Conservation (phyloP, 345 rosid species). For the Leavenworthia alabamica region DNA sequence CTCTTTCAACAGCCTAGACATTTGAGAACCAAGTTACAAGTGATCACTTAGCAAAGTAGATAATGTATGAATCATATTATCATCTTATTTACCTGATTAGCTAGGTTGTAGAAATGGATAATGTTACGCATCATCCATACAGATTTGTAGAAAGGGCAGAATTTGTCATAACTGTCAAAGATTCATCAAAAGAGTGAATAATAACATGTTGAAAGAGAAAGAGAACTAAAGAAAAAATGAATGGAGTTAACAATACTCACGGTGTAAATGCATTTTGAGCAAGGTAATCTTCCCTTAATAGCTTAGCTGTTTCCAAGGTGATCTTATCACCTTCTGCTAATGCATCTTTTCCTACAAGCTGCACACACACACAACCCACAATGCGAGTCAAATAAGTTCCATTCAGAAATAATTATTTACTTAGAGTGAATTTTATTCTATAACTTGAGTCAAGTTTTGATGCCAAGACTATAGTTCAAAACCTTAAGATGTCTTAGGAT, state of each 20-base stretch:
- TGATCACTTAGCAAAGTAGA: neutral
- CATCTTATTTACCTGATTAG: conserved; percentile 72
- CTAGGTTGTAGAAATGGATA: conserved; percentile 84
- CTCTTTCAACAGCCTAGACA: conserved; percentile 89
- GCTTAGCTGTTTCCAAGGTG: conserved; percentile 94
- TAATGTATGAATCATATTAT: neutral
- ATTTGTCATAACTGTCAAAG: conserved; percentile 74
- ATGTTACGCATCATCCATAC: conserved; percentile 99
- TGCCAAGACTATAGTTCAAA: neutral
- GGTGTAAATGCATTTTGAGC: conserved; percentile 99
- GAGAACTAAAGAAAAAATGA: neutral
- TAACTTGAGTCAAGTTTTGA: neutral
- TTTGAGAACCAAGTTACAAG: neutral
- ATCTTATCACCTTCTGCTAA: conserved; percentile 94
- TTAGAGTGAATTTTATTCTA: neutral
- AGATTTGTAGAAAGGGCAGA: conserved; percentile 98
- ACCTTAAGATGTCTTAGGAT: neutral
- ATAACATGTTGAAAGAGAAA: neutral
- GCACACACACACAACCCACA: conserved; percentile 35
- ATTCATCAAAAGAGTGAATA: conserved; percentile 10
- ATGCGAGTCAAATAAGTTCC: conserved; percentile 1
- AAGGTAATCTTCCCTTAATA: conserved; percentile 97
- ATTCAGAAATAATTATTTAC: neutral
- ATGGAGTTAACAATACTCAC: conserved; percentile 42
- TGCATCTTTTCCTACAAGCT: conserved; percentile 99